These are phyloP conservation scores for Pseudogymnoascus sp. DNA, from an alignment of 2,329 filamentous ascomycete genomes.

Conservation along the genomic window DNA sequence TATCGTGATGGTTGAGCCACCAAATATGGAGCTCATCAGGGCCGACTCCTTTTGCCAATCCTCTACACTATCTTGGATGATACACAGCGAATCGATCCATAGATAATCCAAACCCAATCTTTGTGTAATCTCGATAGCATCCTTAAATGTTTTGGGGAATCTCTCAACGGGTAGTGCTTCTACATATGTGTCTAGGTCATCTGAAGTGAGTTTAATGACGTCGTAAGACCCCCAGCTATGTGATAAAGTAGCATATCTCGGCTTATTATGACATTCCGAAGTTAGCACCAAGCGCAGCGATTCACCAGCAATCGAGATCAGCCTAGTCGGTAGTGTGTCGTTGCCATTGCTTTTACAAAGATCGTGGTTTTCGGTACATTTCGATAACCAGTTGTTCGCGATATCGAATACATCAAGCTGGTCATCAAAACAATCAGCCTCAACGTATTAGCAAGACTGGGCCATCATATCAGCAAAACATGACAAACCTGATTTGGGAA, in stretches of 20 bases:
- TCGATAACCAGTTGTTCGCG: background rate
- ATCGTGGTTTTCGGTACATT: constrained; percentile 11
- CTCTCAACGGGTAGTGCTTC: constrained; percentile 13
- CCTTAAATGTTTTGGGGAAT: constrained; percentile 25
- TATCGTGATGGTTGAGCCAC: constrained; percentile 15
- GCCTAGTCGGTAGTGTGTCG: constrained; percentile 14
- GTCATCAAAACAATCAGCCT: constrained; percentile 16
- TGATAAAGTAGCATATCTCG: constrained; percentile 16
- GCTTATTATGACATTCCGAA: constrained; percentile 4
- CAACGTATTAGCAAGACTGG: constrained; percentile 12
- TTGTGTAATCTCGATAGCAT: constrained; percentile 23
- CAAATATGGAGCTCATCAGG: constrained; percentile 17
- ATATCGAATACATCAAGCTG: constrained; percentile 6
- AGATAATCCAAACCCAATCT: constrained; percentile 22
- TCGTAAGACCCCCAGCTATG: constrained; percentile 18
- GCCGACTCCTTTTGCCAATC: constrained; percentile 23
- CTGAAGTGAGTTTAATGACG: background rate
- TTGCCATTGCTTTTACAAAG: background rate
- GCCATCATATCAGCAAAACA: background rate
- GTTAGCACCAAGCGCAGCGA: constrained; percentile 14
- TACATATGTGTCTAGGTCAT: constrained; percentile 4
- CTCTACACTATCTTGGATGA: constrained; percentile 22
- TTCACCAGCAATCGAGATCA: constrained; percentile 14
- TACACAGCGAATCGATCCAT: constrained; percentile 29
- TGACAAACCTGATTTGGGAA: constrained; percentile 15